A percentile compares a stretch with the other conserved stretches of the same genome.
These are phyloP conservation scores for Volvox carteri DNA, from an alignment of 163 green algal species.

Conservation along the genomic window DNA sequence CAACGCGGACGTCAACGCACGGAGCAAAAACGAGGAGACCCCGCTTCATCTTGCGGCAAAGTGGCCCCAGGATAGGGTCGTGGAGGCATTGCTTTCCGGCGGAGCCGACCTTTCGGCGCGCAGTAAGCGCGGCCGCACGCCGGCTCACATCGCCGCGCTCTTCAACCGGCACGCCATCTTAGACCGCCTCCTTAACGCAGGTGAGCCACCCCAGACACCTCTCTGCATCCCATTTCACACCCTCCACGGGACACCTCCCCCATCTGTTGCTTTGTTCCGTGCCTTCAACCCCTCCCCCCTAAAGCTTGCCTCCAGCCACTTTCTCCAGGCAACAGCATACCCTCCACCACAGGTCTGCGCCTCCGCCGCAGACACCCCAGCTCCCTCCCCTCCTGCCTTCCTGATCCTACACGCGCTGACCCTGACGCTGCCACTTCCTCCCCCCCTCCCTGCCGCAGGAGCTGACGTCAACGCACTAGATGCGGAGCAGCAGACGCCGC, in stretches of 20 bases:
- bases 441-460: constrained; percentile 1
- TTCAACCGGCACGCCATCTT: constrained; percentile 60
- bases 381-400: too few species aligned
- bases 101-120: constrained; percentile 47
- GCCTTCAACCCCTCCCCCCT: background rate
- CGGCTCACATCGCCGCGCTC: constrained; percentile 51
- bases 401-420: too few species aligned
- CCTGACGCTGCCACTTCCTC: background rate
- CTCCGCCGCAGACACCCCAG: too few species aligned
- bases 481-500: constrained; percentile 39
- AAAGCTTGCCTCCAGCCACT: background rate
- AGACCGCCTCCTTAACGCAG: constrained; percentile 54
- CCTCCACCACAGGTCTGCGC: too few species aligned
- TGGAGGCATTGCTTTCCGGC: constrained; percentile 35
- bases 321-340: background rate
- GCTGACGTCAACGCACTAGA: constrained; percentile 50
- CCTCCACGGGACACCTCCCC: too few species aligned
- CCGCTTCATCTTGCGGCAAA: constrained; percentile 61
- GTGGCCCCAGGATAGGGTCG: constrained; percentile 61
- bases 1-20: constrained; percentile 55
- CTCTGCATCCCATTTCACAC: background rate
- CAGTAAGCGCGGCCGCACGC: constrained; percentile 57
- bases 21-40: constrained; percentile 54
- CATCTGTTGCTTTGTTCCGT: too few species aligned
- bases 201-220: constrained; percentile 8